These are phyloP conservation scores for Colletotrichum acutatum DNA, from an alignment of 2,329 filamentous ascomycete species.

Conservation along the genomic window DNA sequence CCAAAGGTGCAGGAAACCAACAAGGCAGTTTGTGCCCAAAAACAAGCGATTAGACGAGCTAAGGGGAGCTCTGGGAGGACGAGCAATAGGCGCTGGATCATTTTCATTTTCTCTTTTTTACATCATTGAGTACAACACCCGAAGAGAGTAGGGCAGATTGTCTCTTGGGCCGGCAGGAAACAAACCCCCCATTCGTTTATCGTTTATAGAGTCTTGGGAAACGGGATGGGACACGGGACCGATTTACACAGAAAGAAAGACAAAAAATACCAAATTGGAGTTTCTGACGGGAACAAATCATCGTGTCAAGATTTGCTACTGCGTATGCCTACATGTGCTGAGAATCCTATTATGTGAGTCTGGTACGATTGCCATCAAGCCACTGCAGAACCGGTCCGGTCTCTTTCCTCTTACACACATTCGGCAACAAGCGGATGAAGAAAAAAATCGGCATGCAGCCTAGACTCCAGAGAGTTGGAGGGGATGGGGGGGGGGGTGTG, in stretches of 20 bases:
- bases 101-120: background rate
- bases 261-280: background rate
- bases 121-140: background rate
- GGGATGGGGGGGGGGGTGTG: background rate
- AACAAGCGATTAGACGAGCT: slow-evolving; percentile 20
- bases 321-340: background rate
- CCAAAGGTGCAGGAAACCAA: slow-evolving; percentile 21
- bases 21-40: background rate
- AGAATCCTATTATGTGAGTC: background rate
- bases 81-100: background rate
- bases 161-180: background rate
- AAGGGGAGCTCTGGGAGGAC: background rate
- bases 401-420: no score
- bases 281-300: background rate
- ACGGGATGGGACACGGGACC: background rate
- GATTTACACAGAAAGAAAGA: background rate
- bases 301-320: background rate
- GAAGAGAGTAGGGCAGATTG: background rate
- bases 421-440: background rate
- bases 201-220: slow-evolving; percentile 10
- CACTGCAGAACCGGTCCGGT: background rate
- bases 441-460: background rate
- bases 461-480: background rate
- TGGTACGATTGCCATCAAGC: no score
- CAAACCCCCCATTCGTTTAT: background rate